Percentiles rank a stretch among this genome's conserved stretches.
phyloP scores from a whole-genome alignment of 2,329 filamentous ascomycete genomes.

The Mycosphaerella sp. region DNA sequence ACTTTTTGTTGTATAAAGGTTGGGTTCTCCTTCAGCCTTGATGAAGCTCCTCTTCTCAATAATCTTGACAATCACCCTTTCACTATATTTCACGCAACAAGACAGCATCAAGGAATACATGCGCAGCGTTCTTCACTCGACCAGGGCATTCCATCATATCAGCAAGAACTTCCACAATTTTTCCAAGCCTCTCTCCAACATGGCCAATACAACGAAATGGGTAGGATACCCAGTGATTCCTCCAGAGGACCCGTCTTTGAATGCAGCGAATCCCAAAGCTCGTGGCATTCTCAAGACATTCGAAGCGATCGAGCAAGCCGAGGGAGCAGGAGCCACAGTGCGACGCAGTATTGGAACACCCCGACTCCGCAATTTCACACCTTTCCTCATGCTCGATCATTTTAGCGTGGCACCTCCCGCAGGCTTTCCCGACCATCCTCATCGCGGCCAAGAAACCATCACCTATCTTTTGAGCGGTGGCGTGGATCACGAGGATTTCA shows the following conservation, averaged over 20 bases:
- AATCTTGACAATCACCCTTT: slow-evolving; percentile 36
- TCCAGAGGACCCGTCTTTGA: slow-evolving; percentile 38
- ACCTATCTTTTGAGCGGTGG: slow-evolving; percentile 83
- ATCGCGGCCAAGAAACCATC: slow-evolving; percentile 79
- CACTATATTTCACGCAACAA: slow-evolving; percentile 28
- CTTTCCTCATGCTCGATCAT: slow-evolving; percentile 87
- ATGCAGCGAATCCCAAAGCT: slow-evolving; percentile 57
- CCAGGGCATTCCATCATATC: slow-evolving; percentile 18
- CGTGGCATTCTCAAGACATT: slow-evolving; percentile 78
- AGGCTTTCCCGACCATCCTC: slow-evolving; percentile 31
- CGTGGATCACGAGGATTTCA: slow-evolving; percentile 89
- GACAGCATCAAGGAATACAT: slow-evolving; percentile 31
- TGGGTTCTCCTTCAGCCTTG: neutral
- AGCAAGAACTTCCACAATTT: slow-evolving; percentile 20
- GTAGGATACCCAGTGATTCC: slow-evolving; percentile 46
- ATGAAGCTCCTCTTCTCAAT: slow-evolving; percentile 33
- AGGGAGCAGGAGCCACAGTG: slow-evolving; percentile 82
- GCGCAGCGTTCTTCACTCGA: slow-evolving; percentile 35
- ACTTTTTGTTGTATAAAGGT: slow-evolving; percentile 9
- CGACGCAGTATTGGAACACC: slow-evolving; percentile 81
- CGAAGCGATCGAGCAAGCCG: slow-evolving; percentile 74
- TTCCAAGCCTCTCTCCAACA: slow-evolving; percentile 29
- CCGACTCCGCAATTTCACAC: slow-evolving; percentile 75
- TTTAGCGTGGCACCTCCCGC: slow-evolving; percentile 74
- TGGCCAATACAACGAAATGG: slow-evolving; percentile 35